Evolutionary conservation across 2,329 filamentous ascomycete genomes (phyloP), one percentile per base, ranked within the genome.

Genomic region (Apiospora koreana): DNA sequence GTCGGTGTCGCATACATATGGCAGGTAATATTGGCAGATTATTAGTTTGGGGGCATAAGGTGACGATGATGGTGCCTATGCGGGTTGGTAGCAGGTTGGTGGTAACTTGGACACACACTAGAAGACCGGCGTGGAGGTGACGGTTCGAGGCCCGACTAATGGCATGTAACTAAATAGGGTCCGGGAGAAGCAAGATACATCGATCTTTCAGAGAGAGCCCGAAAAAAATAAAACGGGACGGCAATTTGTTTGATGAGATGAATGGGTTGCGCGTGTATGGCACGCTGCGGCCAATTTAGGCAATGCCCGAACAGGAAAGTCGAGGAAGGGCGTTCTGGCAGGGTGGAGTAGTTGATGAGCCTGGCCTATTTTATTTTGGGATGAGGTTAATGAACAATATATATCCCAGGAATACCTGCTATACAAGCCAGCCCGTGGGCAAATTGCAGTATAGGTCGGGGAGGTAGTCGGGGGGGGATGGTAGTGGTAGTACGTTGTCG

Each of bases 371-470:
- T 82, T 75, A 81, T 82, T 83, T 82, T 76, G 77, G 65, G 18
- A 7, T 12, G 54, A 28, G 54, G 28, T 62, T 45, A 66, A 43
- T 66, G 25, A 45, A 79, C 79, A 76, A 78, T 79, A 81, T 79
- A 80, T 82, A 82, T 83, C 83, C 82, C 83, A 81, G 81, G 80
- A 79, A 81, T 80, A 62, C 82, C 80, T 80, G 79, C 76, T 76
- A 78, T 78, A 78, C 79, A 38, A 23, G 54, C 31, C 54, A 81
- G 80, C 76, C 77, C 75, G 75, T 76, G 77, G 75, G 71, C 75
- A 73, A 75, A 76, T 73, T 74, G 71, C 69, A 66, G 64, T 54
- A 43, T 54, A 43, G 16, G 42, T 28, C 58, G 68, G 50, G 54
- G 31, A 46, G 43, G 14, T 41, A 41, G 50, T 31, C 38, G 58